Evolutionary conservation across 257 asterid genomes (phyloP).

Genomic region (Gentiana macrophylla): DNA sequence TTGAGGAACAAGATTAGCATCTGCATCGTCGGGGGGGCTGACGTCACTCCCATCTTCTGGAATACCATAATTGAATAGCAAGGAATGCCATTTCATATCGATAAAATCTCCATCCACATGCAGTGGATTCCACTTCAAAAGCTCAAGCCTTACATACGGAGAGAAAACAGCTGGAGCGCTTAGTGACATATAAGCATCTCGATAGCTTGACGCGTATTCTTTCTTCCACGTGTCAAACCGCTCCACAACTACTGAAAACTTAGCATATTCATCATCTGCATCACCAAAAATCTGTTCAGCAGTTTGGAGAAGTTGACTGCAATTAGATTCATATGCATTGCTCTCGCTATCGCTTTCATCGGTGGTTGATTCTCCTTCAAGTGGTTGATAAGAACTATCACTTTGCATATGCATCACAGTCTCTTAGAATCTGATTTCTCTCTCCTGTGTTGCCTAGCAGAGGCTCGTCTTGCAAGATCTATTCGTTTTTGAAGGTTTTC

Average conservation of each 20-base stretch:
- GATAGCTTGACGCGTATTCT: conserved; percentile 65
- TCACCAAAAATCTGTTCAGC: conserved; percentile 77
- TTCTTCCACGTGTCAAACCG: conserved; percentile 78
- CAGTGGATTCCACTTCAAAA: conserved; percentile 97
- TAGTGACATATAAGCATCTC: conserved; percentile 87
- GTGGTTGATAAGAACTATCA: conserved; percentile 47
- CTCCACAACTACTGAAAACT: conserved; percentile 60
- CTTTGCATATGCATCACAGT: conserved; percentile 41
- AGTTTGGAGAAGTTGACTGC: conserved; percentile 60
- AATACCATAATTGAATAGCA: conserved; percentile 67
- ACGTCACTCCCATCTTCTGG: conserved; percentile 38
- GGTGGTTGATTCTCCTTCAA: conserved; percentile 47
- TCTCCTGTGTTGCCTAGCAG: conserved; percentile 52
- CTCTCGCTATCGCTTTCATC: conserved; percentile 95
- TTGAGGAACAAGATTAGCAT: conserved; percentile 71
- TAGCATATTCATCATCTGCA: conserved; percentile 79
- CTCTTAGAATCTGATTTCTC: conserved; percentile 62
- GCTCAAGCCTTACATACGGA: conserved; percentile 92
- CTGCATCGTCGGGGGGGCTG: conserved; percentile 36
- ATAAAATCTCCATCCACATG: conserved; percentile 75
- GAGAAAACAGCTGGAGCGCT: conserved; percentile 77
- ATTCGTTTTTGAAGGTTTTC: conserved; percentile 61
- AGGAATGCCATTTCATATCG: conserved; percentile 80
- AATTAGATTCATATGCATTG: conserved; percentile 66
- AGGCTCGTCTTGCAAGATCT: conserved; percentile 66